These are phyloP conservation scores for Ganoderma sp. DNA, from an alignment of 1,284 basidiomycete species.

Conservation along the genomic window DNA sequence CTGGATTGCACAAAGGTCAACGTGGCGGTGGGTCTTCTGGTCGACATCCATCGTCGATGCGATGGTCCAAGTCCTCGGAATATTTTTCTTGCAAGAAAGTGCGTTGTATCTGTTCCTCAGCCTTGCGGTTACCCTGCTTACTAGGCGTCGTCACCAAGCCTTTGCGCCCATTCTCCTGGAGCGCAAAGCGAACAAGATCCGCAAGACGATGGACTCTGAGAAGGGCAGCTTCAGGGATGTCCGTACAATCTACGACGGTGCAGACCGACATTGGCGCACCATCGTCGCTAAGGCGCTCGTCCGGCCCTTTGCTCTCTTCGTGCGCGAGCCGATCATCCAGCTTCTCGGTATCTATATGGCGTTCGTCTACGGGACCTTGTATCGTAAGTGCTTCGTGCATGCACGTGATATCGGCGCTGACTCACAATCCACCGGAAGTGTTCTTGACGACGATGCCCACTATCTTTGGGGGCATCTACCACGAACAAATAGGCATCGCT, in stretches of 20 bases:
- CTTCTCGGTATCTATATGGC: conserved; percentile 55
- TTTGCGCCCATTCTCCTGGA: conserved; percentile 55
- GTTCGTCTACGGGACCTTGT: conserved; percentile 58
- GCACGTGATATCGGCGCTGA: not conserved
- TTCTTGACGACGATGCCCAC: conserved; percentile 69
- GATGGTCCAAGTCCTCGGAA: conserved; percentile 46
- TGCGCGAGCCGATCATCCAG: conserved; percentile 53
- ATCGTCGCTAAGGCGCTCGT: conserved; percentile 47
- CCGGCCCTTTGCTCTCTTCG: conserved; percentile 53
- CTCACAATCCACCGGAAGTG: conserved; percentile 42
- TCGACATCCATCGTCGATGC: conserved; percentile 47
- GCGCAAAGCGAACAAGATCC: conserved; percentile 48
- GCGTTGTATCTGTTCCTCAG: conserved; percentile 16
- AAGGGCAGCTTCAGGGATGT: conserved; percentile 36
- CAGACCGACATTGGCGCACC: conserved; percentile 45
- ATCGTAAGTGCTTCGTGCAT: conserved; percentile 47
- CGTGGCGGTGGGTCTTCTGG: conserved; percentile 51
- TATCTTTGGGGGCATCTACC: conserved; percentile 62
- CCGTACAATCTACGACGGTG: conserved; percentile 38
- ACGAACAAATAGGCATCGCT: conserved; percentile 57
- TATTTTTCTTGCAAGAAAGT: conserved; percentile 56
- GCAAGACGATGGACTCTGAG: conserved; percentile 46
- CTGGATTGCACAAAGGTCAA: conserved; percentile 48
- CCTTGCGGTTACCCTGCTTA: too few species aligned
- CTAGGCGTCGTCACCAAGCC: conserved; percentile 34